Percentiles rank a stretch among this genome's conserved stretches.
phyloP scores from a whole-genome alignment of 2,329 filamentous ascomycete species.

The Paecilomyces sp. region DNA sequence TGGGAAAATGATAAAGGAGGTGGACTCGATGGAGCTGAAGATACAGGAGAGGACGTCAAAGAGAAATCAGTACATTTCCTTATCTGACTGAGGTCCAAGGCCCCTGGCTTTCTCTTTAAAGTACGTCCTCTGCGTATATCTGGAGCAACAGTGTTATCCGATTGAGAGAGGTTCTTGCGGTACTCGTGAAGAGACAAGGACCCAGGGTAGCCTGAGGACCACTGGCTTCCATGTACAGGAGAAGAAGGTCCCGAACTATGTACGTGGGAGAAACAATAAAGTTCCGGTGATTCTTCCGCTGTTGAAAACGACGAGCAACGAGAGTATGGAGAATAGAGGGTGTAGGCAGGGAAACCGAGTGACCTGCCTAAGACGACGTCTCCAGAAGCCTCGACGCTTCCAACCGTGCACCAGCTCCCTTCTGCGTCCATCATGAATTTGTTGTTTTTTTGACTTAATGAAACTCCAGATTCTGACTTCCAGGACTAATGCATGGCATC shows the following conservation, averaged over 20 bases:
- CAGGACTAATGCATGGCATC: not conserved
- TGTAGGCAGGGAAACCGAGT: not conserved
- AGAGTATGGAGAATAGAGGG: not conserved
- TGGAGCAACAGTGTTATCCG: slow-evolving; percentile 14
- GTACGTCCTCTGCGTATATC: slow-evolving; percentile 14
- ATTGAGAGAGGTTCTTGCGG: slow-evolving; percentile 25
- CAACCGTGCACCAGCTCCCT: not conserved
- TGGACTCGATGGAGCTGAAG: slow-evolving; percentile 25
- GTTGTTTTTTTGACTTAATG: not conserved
- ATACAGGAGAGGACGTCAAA: slow-evolving; percentile 17
- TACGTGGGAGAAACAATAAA: not conserved
- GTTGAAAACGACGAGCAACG: not conserved
- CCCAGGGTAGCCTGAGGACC: slow-evolving; percentile 4
- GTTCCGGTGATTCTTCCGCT: not conserved
- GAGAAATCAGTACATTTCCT: slow-evolving; percentile 8
- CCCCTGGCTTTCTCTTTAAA: slow-evolving; percentile 26
- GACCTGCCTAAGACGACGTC: not conserved
- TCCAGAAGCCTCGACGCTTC: not conserved
- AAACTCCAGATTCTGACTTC: not conserved
- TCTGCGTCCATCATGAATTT: not conserved
- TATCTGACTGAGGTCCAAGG: slow-evolving; percentile 22
- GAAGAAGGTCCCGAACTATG: not conserved
- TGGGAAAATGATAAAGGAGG: slow-evolving; percentile 31
- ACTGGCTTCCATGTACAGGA: not conserved
- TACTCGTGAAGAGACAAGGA: slow-evolving; percentile 28